Evolutionary conservation across 495 filamentous ascomycete species (phyloP), one percentile per base, ranked within the genome.

Genomic region (Cenococcum geophilum): DNA sequence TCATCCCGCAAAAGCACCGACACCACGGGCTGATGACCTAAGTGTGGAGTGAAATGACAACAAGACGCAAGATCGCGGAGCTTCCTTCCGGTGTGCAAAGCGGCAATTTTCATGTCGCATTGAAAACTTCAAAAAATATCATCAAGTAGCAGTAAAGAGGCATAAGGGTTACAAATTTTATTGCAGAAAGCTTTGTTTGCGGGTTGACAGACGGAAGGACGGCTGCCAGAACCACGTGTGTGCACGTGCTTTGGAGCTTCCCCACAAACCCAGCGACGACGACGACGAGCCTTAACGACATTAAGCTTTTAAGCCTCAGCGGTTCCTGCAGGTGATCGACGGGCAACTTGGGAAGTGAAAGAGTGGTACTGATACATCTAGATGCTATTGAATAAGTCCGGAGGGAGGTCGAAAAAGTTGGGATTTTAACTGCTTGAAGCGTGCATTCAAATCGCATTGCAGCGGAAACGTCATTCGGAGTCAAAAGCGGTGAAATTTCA

Each of bases 321-420:
- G 59, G 66, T 69, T 49, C 66, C 66, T 69, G 66, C 66, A 65
- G 66, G 47, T 37, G 67, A 69, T 69, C 63, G 35, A 52, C 51
- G 59, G 57, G 51, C 63, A 61, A 57, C 55, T 48, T 45, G 18
- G 45, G 49, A 52, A 1, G 48, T 1, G 54, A 57, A 23, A 62
- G 11, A 22, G 21, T 23, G 54, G 9, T 58, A 53, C 51, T 62
- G 10, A 22, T 23, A 14, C 8, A 18, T 25, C 32, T 16, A 55
- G 52, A 62, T 34, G 56, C 23, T 27, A 35, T 20, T 0, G 5
- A 37, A 53, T 22, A 56, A 59, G 64, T 21, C 35, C 25, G 37
- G 9, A 20, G 21, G 55, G 52, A 55, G 27, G 54, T 42, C 60
- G 25, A 47, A 57, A 67, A 58, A 58, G 27, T 59, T 5, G 18